These are phyloP conservation scores for Ceriops decandra DNA, from an alignment of 345 rosid genomes.

Conservation along the genomic window DNA sequence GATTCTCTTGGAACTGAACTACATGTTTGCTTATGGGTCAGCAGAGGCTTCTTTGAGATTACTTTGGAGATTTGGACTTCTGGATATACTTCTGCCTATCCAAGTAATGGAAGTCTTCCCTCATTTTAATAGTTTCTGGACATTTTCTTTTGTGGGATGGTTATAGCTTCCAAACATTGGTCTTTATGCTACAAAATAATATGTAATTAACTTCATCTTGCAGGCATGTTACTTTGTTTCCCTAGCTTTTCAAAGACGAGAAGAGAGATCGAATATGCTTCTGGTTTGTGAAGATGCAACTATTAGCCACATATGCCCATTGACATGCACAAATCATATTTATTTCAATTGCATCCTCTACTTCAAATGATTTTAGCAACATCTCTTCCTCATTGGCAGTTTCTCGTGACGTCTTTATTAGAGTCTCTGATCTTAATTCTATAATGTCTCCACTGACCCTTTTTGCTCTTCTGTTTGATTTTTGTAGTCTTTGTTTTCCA, in stretches of 20 bases:
- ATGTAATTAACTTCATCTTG: conserved; percentile 8
- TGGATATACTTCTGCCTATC: conserved; percentile 72
- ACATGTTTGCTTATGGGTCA: conserved; percentile 87
- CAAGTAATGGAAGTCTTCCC: conserved; percentile 39
- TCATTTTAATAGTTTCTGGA: neutral
- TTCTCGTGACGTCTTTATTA: neutral
- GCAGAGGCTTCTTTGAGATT: conserved; percentile 83
- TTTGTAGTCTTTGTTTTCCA: conserved; percentile 66
- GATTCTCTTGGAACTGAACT: conserved; percentile 84
- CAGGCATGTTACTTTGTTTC: conserved; percentile 76
- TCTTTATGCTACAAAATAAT: too few relatives aligned
- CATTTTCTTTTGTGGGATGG: too few relatives aligned
- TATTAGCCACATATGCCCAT: neutral
- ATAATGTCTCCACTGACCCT: conserved; percentile 12
- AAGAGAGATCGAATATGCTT: conserved; percentile 78
- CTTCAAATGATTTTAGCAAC: neutral
- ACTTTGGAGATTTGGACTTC: conserved; percentile 79
- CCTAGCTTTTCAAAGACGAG: conserved; percentile 66
- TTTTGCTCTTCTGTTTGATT: conserved; percentile 3
- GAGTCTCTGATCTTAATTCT: neutral
- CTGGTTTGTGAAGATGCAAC: conserved; percentile 40
- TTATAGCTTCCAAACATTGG: too few relatives aligned
- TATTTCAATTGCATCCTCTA: neutral
- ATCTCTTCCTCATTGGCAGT: neutral
- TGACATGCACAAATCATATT: too few relatives aligned